These are phyloP conservation scores for Ilex asprella DNA, from an alignment of 257 asterid species.

Conservation along the genomic window DNA sequence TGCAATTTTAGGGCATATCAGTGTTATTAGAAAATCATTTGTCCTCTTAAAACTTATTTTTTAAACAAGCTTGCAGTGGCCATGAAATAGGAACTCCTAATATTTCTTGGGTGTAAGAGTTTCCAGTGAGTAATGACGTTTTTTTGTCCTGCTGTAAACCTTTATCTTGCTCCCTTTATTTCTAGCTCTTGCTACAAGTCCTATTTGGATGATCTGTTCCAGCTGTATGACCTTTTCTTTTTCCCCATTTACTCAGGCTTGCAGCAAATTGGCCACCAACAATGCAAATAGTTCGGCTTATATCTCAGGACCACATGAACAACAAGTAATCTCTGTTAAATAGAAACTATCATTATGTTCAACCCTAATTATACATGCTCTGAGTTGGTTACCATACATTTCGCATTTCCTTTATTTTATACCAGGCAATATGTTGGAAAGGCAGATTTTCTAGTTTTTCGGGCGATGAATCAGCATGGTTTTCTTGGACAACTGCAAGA, in stretches of 20 bases:
- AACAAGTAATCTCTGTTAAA: slow-evolving; percentile 53
- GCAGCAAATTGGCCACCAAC: slow-evolving; percentile 92
- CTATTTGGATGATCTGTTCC: background rate
- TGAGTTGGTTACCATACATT: background rate
- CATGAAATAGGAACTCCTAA: too few relatives aligned
- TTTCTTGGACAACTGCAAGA: slow-evolving; percentile 89
- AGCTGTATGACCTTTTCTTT: background rate
- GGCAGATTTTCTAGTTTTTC: slow-evolving; percentile 79
- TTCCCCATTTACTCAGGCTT: slow-evolving; percentile 41
- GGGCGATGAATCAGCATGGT: slow-evolving; percentile 89
- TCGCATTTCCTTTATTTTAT: slow-evolving; percentile 7
- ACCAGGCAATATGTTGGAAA: slow-evolving; percentile 74
- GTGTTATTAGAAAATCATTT: too few relatives aligned
- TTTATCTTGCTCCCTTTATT: too few relatives aligned
- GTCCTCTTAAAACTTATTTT: too few relatives aligned
- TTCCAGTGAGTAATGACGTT: too few relatives aligned
- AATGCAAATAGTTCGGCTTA: slow-evolving; percentile 75
- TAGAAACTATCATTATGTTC: background rate
- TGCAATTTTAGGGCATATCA: too few relatives aligned
- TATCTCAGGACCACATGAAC: slow-evolving; percentile 90
- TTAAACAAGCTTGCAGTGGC: too few relatives aligned
- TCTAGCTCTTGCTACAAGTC: background rate
- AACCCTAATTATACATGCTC: background rate
- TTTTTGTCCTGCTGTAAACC: background rate
- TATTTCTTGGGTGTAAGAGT: too few relatives aligned